Evolutionary conservation across 1,284 basidiomycete genomes (phyloP), one percentile per base, ranked within the genome.

Genomic region (Ustilago trichophora): DNA sequence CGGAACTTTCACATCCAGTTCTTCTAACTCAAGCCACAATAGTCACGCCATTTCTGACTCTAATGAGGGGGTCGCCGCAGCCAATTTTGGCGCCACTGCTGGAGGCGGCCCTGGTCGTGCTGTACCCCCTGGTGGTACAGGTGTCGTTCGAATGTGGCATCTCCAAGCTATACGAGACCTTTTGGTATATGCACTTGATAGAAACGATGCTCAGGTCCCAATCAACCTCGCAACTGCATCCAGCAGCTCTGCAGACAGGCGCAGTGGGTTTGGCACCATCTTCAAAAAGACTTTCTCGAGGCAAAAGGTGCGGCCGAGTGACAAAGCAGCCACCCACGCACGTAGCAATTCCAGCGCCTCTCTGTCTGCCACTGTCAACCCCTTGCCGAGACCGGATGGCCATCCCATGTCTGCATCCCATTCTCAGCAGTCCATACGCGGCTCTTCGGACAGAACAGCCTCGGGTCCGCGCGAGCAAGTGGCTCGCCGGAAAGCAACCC

Each of bases 91-190:
- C 2, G 21, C 60, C 11, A 60, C 55, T 12, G 51, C 69, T 3
- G 72, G 72, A 10, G 68, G 72, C 15, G 72, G 68, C 0, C 36
- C 59, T 3, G 65, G 72, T 2, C 53, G 69, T 9, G 59, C 66
- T 12, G 59, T 67, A 3, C 72, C 72, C n/a, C 60, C 69, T 15
- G 60, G 47, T 6, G 65, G 67, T 9, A 57, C 44, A 5, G 74
- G 74, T 6, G 35, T 47, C 5, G 69, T 76, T 2, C 31, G 67
- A 8, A 76, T 76, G 74, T 76, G 74, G 74, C 72, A 70, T 38
- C 46, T 76, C 22, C 65, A 76, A 37, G 65, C 60, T 8, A 51
- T 76, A 19, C 44, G 60, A 4, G 63, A 72, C 44, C 43, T 75
- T n/a, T 47, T 73, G 0, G 18, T 55, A 11, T 72, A 66, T 18